Base-by-base conservation (phyloP, 805 yeast genomes). In the Saturnispora hagleri region DNA sequence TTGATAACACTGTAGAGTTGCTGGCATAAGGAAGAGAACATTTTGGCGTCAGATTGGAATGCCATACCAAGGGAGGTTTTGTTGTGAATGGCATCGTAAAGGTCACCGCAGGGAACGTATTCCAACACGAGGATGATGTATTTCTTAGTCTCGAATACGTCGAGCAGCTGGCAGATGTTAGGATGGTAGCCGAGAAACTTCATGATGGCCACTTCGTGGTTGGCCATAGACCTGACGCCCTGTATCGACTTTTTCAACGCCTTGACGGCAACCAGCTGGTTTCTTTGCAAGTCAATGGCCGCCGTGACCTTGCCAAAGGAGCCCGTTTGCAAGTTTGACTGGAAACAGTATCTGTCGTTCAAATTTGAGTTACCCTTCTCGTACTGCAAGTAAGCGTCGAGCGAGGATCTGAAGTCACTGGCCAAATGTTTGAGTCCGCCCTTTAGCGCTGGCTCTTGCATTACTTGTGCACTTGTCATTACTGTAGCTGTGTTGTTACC, bases 91-190 rank as follows among this genome's bases (percentile, higher is more conserved):
- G 75, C 71, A 60, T 84, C 90, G 60, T 82, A 82, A 48, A 84
- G 66, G 57, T 84, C 90, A 34, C 89, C 89, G 47, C 75, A 71
- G 40, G 76, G 72, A 55, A 86, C 82, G 63, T 77, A 82, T 63
- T 85, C 90, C 60, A 85, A 70, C 15, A 82, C 83, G 57, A 85
- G 61, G 20, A 80, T 73, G 54, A 75, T 73, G 57, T 73, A 74
- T 20, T 73, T 67, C 6, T 69, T 65, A 13, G 84, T 75, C 58
- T 81, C 83, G 57, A 82, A 80, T 54, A 69, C 68, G 55, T 82
- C 82, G 24, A 81, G 57, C 58, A 85, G 65, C 51, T 77, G 74
- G 59, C 88, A 82, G 40, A 84, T 73, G 63, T 80, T 75, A 26
- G 69, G 71, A 63, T 80, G 80, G 52, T 62, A 51, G 58, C 81